Evolutionary conservation across 306 rosid species (phyloP).

Genomic region (Rosa persica): DNA sequence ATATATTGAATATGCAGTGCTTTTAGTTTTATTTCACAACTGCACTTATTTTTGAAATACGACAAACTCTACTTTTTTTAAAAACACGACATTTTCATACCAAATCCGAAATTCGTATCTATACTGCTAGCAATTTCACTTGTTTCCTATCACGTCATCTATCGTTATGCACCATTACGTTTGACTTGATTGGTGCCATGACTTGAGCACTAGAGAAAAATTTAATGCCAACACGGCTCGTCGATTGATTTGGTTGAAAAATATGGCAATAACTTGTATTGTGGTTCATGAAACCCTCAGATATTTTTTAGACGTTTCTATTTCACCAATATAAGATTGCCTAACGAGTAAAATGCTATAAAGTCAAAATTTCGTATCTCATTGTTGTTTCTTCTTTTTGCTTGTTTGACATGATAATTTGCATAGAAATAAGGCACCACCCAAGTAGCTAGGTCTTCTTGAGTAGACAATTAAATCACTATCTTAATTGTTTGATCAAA

Average conservation of each 20-base stretch:
- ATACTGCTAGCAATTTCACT: too few species aligned
- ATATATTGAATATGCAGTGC: too few species aligned
- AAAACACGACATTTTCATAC: too few species aligned
- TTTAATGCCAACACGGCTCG: background rate
- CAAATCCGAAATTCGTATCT: too few species aligned
- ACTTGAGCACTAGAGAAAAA: background rate
- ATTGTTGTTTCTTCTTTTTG: background rate
- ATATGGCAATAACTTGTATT: background rate
- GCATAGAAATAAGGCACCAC: background rate
- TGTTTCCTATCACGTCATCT: background rate
- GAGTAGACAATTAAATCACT: background rate
- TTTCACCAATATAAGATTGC: background rate
- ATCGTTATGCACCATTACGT: background rate
- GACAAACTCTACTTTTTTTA: too few species aligned
- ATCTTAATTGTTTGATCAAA: background rate
- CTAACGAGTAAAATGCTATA: conserved; percentile 1
- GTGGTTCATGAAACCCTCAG: background rate
- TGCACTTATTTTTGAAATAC: too few species aligned
- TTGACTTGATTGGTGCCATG: background rate
- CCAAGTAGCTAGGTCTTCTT: background rate
- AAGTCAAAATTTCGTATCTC: background rate
- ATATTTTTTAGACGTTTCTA: background rate
- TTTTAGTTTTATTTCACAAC: too few species aligned
- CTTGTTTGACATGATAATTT: background rate
- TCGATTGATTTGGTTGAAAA: conserved; percentile 10